Conservation (phyloP, 2,329 filamentous ascomycete species). For the Nemania bipapillata region DNA sequence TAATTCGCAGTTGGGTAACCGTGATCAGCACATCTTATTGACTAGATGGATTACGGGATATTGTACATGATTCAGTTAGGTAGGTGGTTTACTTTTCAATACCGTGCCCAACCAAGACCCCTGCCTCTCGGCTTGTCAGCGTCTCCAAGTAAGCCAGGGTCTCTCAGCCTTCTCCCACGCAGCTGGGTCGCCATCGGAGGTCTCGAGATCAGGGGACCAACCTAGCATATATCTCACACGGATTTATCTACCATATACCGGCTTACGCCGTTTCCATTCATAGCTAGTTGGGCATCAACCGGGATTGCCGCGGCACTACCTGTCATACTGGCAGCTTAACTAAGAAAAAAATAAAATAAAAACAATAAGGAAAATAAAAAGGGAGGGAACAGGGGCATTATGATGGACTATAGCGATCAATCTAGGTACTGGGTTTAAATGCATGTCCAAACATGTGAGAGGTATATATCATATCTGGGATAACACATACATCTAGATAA, state of each 20-base stretch:
- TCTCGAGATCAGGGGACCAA: constrained; percentile 19
- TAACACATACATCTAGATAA: constrained; percentile 26
- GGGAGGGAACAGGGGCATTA: constrained; percentile 1
- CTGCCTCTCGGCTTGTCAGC: constrained; percentile 23
- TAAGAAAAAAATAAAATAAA: no score
- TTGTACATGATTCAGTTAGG: constrained; percentile 1
- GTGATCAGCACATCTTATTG: constrained; percentile 20
- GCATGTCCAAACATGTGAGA: not conserved
- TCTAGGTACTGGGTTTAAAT: not conserved
- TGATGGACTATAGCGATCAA: constrained; percentile 2
- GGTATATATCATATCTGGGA: not conserved
- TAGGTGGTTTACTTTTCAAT: constrained; percentile 6
- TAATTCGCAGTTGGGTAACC: constrained; percentile 25
- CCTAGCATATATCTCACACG: constrained; percentile 1
- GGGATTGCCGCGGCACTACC: constrained; percentile 16
- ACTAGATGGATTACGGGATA: constrained; percentile 12
- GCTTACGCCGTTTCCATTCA: constrained; percentile 22
- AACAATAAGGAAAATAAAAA: not conserved
- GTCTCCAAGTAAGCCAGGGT: constrained; percentile 33
- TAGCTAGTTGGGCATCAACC: constrained; percentile 40
- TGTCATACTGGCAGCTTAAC: constrained; percentile 1
- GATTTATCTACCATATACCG: constrained; percentile 23
- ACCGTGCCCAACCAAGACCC: constrained; percentile 25
- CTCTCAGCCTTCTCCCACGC: constrained; percentile 38
- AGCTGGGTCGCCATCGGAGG: constrained; percentile 28